Evolutionary conservation across 805 yeast species (phyloP), one percentile per base, ranked within the genome.

Genomic region (Cyberlindnera maritima): DNA sequence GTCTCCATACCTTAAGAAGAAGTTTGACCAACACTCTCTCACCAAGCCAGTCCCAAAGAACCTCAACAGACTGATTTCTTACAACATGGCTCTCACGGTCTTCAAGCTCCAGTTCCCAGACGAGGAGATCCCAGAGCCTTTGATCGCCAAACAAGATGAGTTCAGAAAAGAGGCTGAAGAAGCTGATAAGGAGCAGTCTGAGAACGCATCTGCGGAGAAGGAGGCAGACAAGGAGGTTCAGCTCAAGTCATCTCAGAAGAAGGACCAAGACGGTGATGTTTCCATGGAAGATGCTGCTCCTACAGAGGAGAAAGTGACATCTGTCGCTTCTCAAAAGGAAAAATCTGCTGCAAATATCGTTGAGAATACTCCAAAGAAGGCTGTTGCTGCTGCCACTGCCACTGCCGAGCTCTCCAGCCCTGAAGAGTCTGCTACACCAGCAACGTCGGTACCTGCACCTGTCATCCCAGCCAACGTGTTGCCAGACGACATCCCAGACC

Each of bases 61-160:
- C 21, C 20, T 35, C 11, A 20, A 6, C 3, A 41, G 36, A 10
- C 41, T 38, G n/a, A 39, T 36, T 29, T 50, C 48, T 5, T 21
- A 34, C 25, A 34, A 26, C 11, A 44, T 49, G 21, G 40, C 46
- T 25, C 32, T 29, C n/a, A 39, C 31, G 31, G 31, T 46, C 18
- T 43, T 37, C 20, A 21, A 39, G 21, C 23, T 28, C 20, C 40
- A 52, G 28, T 50, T 41, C 42, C 54, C 54, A 17, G 49, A 44
- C 8, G 37, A 47, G 41, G 25, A 17, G 26, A n/a, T 41, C 26
- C 41, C 41, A 18, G 41, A 39, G 14, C 21, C 25, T 4, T 8
- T 37, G 6, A 15, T 12, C 2, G 14, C 13, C 9, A 37, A 37
- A 14, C 20, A n/a, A 3, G 32, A 6, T 9, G 10, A 15, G 31